Evolutionary conservation across 441 rosid genomes (phyloP).

Genomic region (Metrosideros polymorpha): DNA sequence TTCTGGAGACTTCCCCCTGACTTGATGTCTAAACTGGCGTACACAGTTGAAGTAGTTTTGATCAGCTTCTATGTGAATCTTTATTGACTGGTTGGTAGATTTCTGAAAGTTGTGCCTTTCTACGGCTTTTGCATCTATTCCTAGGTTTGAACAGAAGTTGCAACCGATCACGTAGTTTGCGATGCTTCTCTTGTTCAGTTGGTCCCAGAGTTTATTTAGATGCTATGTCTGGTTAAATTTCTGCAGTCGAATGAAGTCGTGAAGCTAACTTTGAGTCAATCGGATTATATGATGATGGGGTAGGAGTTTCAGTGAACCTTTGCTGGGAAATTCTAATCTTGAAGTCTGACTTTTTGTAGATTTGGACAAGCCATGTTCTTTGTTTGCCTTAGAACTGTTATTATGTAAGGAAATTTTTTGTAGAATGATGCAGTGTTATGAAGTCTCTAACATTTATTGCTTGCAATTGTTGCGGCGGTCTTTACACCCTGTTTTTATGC

Average conservation of each 20-base stretch:
- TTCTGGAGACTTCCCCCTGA: too few relatives aligned
- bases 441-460: not conserved
- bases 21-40: too few relatives aligned
- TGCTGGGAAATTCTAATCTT: not conserved
- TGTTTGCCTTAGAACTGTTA: not conserved
- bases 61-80: not conserved
- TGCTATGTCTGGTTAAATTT: not conserved
- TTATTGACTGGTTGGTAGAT: not conserved
- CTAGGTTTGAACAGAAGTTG: not conserved
- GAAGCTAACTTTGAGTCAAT: not conserved
- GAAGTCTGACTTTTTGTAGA: not conserved
- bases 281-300: not conserved
- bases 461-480: not conserved
- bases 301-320: not conserved
- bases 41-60: too few relatives aligned
- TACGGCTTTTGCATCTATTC: not conserved
- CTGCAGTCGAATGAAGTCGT: not conserved
- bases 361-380: not conserved
- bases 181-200: not conserved
- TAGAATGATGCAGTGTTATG: not conserved
- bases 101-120: not conserved
- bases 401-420: not conserved
- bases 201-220: not conserved
- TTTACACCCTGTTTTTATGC: not conserved
- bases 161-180: accelerated